Percentiles rank a stretch among this genome's conserved stretches.
phyloP scores from a whole-genome alignment of 2,329 filamentous ascomycete species.

The Pseudogymnoascus sp. region DNA sequence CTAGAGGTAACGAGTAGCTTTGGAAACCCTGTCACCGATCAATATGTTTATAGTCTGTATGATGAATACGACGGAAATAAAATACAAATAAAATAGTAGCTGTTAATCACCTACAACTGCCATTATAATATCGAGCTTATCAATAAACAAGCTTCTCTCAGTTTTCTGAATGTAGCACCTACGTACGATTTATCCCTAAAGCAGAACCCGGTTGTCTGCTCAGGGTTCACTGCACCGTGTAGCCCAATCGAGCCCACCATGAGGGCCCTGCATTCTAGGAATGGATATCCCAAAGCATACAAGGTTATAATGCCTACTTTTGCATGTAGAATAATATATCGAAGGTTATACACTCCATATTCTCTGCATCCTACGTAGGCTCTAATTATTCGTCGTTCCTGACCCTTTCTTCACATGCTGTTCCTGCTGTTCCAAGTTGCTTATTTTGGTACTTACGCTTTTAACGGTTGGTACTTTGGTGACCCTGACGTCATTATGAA shows the following conservation, averaged over 20 bases:
- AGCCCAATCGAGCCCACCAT: too few relatives aligned
- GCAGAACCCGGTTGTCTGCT: background rate
- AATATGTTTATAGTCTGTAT: background rate
- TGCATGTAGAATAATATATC: background rate
- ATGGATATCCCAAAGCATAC: background rate
- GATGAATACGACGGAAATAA: background rate
- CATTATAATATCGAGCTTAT: background rate
- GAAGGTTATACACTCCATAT: background rate
- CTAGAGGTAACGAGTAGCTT: background rate
- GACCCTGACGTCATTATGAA: constrained; percentile 6
- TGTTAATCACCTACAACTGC: background rate
- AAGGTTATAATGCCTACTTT: background rate
- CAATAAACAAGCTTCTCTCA: background rate
- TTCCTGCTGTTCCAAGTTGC: background rate
- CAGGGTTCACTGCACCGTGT: background rate
- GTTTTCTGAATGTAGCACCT: background rate
- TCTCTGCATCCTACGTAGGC: background rate
- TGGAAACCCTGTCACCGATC: background rate
- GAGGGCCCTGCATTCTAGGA: background rate
- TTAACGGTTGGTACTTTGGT: background rate
- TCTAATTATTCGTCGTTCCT: background rate
- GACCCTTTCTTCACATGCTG: background rate
- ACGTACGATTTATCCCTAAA: background rate
- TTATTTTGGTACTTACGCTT: background rate
- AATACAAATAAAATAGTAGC: background rate